Conservation (phyloP, 2,329 filamentous ascomycete genomes). For the Fusarium udum region DNA sequence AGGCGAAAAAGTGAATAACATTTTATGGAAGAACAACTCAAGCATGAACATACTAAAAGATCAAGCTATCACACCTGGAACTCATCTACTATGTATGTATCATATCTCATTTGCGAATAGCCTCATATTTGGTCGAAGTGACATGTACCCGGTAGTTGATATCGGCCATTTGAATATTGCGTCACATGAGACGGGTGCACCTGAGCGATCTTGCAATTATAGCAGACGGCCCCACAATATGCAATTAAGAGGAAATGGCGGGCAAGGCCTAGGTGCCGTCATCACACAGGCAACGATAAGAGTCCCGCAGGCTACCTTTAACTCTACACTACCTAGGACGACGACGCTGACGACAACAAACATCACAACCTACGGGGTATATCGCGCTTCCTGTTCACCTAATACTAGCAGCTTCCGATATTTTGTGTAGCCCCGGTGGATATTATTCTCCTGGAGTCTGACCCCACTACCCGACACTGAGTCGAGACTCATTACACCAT, state of each 20-base stretch:
- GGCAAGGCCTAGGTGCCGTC: constrained; percentile 43
- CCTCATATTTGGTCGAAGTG: constrained; percentile 17
- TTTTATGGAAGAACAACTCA: not conserved
- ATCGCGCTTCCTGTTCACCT: not conserved
- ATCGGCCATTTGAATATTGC: constrained; percentile 39
- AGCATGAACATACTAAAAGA: not conserved
- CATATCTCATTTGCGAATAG: constrained; percentile 7
- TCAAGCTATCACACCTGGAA: not conserved
- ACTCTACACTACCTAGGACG: constrained; percentile 30
- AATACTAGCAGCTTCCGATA: not conserved
- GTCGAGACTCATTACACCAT: constrained; percentile 40
- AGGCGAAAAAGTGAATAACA: not conserved
- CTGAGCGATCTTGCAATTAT: constrained; percentile 5
- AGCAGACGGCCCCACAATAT: constrained; percentile 44
- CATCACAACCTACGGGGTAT: not conserved
- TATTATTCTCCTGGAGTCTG: constrained; percentile 32
- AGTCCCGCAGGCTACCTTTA: constrained; percentile 39
- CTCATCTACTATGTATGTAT: not conserved
- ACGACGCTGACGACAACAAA: constrained; percentile 35
- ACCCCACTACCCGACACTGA: constrained; percentile 41
- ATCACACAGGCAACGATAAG: constrained; percentile 48
- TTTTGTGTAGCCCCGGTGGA: not conserved
- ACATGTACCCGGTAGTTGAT: constrained; percentile 13
- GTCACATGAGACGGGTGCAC: constrained; percentile 45
- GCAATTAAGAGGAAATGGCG: constrained; percentile 7